Base-by-base conservation (phyloP, 495 filamentous ascomycete species). In the Hypoxylon rickii region DNA sequence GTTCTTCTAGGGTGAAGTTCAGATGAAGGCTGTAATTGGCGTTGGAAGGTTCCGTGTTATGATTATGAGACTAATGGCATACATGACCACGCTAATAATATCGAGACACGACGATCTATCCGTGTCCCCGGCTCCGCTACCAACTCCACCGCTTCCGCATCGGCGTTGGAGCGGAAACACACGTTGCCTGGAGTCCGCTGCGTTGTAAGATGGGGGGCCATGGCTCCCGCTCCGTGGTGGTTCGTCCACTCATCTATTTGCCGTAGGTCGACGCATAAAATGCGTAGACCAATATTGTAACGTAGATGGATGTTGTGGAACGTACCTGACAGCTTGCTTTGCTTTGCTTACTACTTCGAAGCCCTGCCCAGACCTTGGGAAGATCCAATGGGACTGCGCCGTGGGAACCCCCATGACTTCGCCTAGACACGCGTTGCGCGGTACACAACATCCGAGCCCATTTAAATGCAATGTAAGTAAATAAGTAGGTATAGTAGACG, bases 21-120 rank as follows among this genome's bases (percentile, higher is more conserved):
- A 19, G 32, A 31, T 33, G 21, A 2, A 37, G 7, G 7, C 15
- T n/a, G 8, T 17, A 8, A 55, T 55, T 55, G 46, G 58, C 41
- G 46, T 51, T 17, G 18, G 5, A 17, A 37, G 36, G 41, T 7
- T 34, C 36, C 41, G 39, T 32, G 15, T 19, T 52, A 48, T 57
- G 57, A 44, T 18, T 49, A 43, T 36, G 16, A 40, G 29, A 36
- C 41, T 52, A 57, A 34, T n/a, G 32, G 4, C 3, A 36, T 13
- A 36, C n/a, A 36, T 6, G 21, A 38, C 15, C 42, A 47, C 53
- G 59, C 59, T 58, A 63, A 63, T 63, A 50, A 63, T 54, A 63
- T 57, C 53, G 48, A 53, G 44, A 63, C 59, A 63, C 59, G 59
- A 63, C 29, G 44, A 58, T 51, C 58, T 48, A 31, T 38, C 52